phyloP scores from a whole-genome alignment of 2,329 filamentous ascomycete genomes.

The Zymoseptoria brevis region DNA sequence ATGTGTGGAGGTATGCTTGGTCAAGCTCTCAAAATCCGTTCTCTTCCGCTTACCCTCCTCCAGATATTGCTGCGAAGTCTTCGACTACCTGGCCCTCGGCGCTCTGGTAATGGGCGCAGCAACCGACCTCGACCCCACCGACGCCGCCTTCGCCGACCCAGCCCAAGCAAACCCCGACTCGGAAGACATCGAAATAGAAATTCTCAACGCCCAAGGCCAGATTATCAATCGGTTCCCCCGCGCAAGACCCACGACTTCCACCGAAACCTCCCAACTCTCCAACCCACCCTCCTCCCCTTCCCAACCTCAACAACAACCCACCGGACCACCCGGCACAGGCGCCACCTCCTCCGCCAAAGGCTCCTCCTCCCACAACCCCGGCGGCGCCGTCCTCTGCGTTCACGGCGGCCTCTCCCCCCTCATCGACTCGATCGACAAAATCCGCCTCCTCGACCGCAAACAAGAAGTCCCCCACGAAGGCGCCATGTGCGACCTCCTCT shows the following conservation, averaged over 20 bases:
- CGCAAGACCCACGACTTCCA: slow-evolving; percentile 18
- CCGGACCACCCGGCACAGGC: slow-evolving; percentile 69
- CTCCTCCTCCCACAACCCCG: slow-evolving; percentile 52
- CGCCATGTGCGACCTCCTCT: slow-evolving; percentile 96
- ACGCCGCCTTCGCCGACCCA: slow-evolving; percentile 43
- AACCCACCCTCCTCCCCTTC: slow-evolving; percentile 34
- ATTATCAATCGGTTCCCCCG: slow-evolving; percentile 66
- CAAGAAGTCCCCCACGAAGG: slow-evolving; percentile 98
- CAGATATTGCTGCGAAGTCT: slow-evolving; percentile 84
- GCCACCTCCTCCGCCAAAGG: slow-evolving; percentile 62
- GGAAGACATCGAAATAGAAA: slow-evolving; percentile 82
- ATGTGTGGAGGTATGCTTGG: slow-evolving; percentile 63
- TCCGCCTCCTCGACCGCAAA: slow-evolving; percentile 86
- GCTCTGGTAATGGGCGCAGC: slow-evolving; percentile 83
- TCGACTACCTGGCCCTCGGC: slow-evolving; percentile 89
- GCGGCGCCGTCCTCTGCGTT: slow-evolving; percentile 85
- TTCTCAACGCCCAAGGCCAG: slow-evolving; percentile 74
- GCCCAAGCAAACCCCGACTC: slow-evolving; percentile 47
- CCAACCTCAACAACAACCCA: slow-evolving; percentile 27
- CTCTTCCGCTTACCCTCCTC: neutral
- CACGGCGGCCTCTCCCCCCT: slow-evolving; percentile 88
- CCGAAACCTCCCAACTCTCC: slow-evolving; percentile 19
- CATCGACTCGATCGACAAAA: slow-evolving; percentile 91
- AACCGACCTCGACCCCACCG: slow-evolving; percentile 55
- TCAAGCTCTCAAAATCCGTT: neutral